Percentiles rank a stretch among this genome's conserved stretches.
Evolutionary conservation across 306 rosid genomes (phyloP).

Genomic region (Casuarina cunninghamiana): DNA sequence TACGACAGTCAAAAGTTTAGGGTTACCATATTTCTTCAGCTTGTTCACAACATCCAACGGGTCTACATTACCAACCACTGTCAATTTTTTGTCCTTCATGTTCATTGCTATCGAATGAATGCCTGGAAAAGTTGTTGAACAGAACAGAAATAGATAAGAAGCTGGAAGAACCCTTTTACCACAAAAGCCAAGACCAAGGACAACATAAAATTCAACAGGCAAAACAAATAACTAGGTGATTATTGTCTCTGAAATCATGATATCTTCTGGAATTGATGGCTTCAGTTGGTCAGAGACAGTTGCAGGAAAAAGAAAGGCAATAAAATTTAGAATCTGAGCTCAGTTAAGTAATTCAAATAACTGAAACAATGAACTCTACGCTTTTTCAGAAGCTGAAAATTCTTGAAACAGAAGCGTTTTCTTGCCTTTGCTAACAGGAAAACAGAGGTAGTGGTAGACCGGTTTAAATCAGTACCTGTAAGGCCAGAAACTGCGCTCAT

Average conservation of each 20-base stretch:
- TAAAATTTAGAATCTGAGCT: background rate
- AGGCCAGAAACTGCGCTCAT: slow-evolving; percentile 63
- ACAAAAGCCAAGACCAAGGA: too few species aligned
- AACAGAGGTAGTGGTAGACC: background rate
- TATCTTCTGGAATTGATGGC: background rate
- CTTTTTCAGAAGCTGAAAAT: background rate
- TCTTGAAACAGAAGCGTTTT: background rate
- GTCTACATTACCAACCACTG: slow-evolving; percentile 65
- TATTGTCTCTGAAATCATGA: too few species aligned
- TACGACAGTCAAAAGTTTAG: slow-evolving; percentile 70
- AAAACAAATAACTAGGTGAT: too few species aligned
- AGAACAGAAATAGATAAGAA: background rate
- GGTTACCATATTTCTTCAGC: slow-evolving; percentile 59
- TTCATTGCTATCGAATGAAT: slow-evolving; percentile 77
- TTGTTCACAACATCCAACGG: slow-evolving; percentile 60
- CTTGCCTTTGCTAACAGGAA: background rate
- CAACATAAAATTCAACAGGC: too few species aligned
- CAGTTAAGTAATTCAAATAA: background rate
- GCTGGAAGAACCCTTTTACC: background rate
- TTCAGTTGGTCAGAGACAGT: background rate
- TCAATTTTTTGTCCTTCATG: slow-evolving; percentile 82
- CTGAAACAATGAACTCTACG: background rate
- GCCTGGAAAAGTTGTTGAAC: slow-evolving; percentile 43
- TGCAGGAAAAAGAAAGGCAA: background rate
- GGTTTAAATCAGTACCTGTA: slow-evolving; percentile 39